Conservation (phyloP, 192 early-diverging fungal genomes). For the Thamnidium elegans region DNA sequence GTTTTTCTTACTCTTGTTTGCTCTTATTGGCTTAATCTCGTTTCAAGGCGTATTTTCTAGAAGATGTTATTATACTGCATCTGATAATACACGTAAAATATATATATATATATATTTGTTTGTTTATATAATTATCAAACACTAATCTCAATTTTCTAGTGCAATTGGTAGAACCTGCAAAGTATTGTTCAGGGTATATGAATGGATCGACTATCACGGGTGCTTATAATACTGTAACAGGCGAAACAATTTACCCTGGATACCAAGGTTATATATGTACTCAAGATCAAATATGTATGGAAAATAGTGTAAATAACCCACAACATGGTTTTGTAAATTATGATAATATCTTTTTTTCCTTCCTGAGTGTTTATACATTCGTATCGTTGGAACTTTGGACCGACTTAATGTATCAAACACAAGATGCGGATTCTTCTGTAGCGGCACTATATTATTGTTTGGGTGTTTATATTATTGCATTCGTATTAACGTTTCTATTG, state of each 20-base stretch:
- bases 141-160: slow-evolving; percentile 14
- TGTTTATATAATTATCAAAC: background rate
- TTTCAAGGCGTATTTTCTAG: slow-evolving; percentile 50
- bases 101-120: background rate
- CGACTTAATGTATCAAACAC: slow-evolving; percentile 50
- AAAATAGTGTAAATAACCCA: slow-evolving; percentile 21
- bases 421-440: slow-evolving; percentile 45
- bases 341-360: slow-evolving; percentile 48
- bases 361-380: slow-evolving; percentile 48
- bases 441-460: slow-evolving; percentile 50
- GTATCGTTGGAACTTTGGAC: slow-evolving; percentile 50
- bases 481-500: slow-evolving; percentile 51
- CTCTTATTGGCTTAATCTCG: slow-evolving; percentile 47
- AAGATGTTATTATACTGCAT: slow-evolving; percentile 31
- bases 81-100: slow-evolving; percentile 28
- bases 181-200: slow-evolving; percentile 32
- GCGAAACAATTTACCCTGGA: slow-evolving; percentile 13
- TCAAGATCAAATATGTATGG: slow-evolving; percentile 41
- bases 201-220: slow-evolving; percentile 24
- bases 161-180: slow-evolving; percentile 20
- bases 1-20: slow-evolving; percentile 40
- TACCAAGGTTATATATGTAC: slow-evolving; percentile 48
- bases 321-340: slow-evolving; percentile 39
- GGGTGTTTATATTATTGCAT: slow-evolving; percentile 48
- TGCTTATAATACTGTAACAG: slow-evolving; percentile 6